Evolutionary conservation across 129 eudicot species (phyloP), one percentile per base, ranked within the genome.

Genomic region (Sambucus nigra): DNA sequence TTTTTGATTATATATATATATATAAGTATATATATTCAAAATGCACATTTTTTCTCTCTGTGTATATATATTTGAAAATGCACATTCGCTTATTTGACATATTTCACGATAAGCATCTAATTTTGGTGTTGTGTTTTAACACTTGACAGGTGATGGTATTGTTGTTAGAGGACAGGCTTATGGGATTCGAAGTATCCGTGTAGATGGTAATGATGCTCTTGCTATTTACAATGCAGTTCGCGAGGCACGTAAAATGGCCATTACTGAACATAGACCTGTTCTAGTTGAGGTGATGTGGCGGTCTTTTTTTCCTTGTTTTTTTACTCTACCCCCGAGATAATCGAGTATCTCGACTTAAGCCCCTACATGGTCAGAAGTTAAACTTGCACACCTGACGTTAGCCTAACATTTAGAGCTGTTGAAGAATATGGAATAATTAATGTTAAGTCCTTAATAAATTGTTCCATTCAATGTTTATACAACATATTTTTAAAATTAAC

Each of bases 191-290:
- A 83, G 96, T 66, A 77, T 88, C 25, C 79, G 96, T 25, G 86
- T 88, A 57, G 96, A 88, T 59, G 96, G 96, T 19, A 84, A 88
- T 52, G 96, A 88, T 72, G 91, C 87, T 24, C 86, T 83, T 27
- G 96, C 96, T 47, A 60, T 88, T 55, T 88, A 71, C 58, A 74
- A 69, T 58, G 91, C 87, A 47, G 91, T 83, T 56, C 55, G 47
- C 22, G 67, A 56, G 66, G 96, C 96, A 32, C 94, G 96, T 8
- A 69, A 72, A 59, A 74, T 83, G 81, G 94, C 94, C 24, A 71
- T 87, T 51, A 55, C 20, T 41, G 80, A 77, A 61, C 67, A 70
- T 15, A 75, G 73, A 54, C 96, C 96, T 56, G 77, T 92, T 63
- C 73, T 92, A 47, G 80, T 92, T 50, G 99, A 92, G 99, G 99